These are phyloP conservation scores for Ceratocystis lukuohia DNA, from an alignment of 2,329 filamentous ascomycete genomes.

Conservation along the genomic window DNA sequence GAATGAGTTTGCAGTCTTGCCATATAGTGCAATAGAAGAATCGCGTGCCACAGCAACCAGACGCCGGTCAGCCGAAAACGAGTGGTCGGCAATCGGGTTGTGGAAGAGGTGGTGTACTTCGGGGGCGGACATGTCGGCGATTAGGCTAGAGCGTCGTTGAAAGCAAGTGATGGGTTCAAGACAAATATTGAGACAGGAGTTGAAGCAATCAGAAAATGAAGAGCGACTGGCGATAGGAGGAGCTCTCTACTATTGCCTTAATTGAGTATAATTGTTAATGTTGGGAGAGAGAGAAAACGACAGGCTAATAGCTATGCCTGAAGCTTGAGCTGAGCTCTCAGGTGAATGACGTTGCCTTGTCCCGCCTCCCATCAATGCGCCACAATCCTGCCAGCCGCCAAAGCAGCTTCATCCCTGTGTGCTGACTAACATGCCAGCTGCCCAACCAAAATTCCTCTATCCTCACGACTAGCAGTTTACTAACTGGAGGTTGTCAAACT, in stretches of 20 bases:
- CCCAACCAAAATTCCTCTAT: background rate
- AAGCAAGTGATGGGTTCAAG: slow-evolving; percentile 21
- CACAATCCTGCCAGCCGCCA: slow-evolving; percentile 8
- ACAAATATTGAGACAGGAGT: too few species aligned
- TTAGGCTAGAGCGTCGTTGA: slow-evolving; percentile 23
- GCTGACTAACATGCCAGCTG: slow-evolving; percentile 18
- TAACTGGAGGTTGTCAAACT: too few species aligned
- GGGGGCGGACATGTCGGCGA: slow-evolving; percentile 55
- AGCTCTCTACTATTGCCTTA: slow-evolving; percentile 86
- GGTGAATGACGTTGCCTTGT: slow-evolving; percentile 20
- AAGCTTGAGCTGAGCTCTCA: slow-evolving; percentile 18
- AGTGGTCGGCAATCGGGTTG: slow-evolving; percentile 91
- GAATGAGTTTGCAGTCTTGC: slow-evolving; percentile 58
- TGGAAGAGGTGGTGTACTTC: slow-evolving; percentile 97
- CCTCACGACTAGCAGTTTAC: background rate
- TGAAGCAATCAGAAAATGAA: background rate
- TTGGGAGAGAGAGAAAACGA: background rate
- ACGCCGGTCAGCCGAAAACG: slow-evolving; percentile 83
- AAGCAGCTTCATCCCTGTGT: background rate
- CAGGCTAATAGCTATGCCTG: slow-evolving; percentile 6
- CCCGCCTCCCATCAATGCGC: background rate
- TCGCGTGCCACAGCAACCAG: slow-evolving; percentile 86
- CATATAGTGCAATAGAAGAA: slow-evolving; percentile 79
- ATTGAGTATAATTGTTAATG: background rate
- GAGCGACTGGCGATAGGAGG: slow-evolving; percentile 29